These are phyloP conservation scores for Magnolia sinica DNA, from an alignment of 164 flowering plant genomes.

Conservation along the genomic window DNA sequence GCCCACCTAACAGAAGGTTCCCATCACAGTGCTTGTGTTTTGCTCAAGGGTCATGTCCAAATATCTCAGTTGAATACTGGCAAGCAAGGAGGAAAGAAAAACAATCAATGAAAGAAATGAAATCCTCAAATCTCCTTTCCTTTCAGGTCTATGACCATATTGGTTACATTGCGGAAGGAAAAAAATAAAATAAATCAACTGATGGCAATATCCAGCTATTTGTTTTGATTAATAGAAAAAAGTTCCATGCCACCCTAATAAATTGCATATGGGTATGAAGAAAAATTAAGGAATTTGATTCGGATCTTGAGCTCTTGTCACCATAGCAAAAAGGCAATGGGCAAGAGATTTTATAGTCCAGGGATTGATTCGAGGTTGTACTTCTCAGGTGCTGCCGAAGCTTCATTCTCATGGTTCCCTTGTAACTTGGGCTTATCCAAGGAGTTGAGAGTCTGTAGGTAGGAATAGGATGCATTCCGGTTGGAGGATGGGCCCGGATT, in stretches of 20 bases:
- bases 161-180: neutral
- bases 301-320: neutral
- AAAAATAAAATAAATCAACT: neutral
- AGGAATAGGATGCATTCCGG: slow-evolving; percentile 55
- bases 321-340: neutral
- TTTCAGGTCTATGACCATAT: too few relatives aligned
- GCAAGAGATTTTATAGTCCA: slow-evolving; percentile 49
- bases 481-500: slow-evolving; percentile 54
- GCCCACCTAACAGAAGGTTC: too few relatives aligned
- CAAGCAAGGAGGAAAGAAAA: neutral
- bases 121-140: neutral
- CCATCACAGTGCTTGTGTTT: too few relatives aligned
- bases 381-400: slow-evolving; percentile 43
- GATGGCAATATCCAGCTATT: neutral
- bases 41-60: too few relatives aligned
- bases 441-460: slow-evolving; percentile 56
- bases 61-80: too few relatives aligned
- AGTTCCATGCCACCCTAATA: neutral
- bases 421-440: slow-evolving; percentile 45
- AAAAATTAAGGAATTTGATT: neutral
- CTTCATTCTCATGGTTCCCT: slow-evolving; percentile 35
- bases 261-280: neutral
- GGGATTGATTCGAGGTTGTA: slow-evolving; percentile 92
- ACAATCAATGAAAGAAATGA: neutral
- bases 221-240: slow-evolving; percentile 5